These are phyloP conservation scores for Lactarius trivialis DNA, from an alignment of 768 basidiomycete genomes.

Conservation along the genomic window DNA sequence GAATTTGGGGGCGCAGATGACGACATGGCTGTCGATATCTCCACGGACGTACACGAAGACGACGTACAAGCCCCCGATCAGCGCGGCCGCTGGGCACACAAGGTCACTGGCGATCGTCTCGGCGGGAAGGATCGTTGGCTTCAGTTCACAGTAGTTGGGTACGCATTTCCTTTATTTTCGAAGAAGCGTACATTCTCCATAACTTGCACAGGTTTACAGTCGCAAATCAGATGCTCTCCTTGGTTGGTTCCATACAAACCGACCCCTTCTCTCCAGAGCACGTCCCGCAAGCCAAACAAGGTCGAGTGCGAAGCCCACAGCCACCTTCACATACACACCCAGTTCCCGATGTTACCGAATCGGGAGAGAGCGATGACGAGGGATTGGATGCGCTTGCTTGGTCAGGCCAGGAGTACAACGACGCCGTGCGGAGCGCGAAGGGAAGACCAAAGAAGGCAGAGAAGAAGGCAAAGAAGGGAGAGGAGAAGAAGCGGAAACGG, in stretches of 20 bases:
- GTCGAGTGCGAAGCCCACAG: conserved; percentile 25
- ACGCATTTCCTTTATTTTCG: conserved; percentile 25
- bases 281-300: conserved; percentile 30
- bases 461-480: conserved; percentile 24
- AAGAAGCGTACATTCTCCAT: background rate
- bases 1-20: conserved; percentile 44
- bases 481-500: conserved; percentile 25
- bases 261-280: conserved; percentile 69
- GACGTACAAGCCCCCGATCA: conserved; percentile 35
- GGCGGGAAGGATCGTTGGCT: conserved; percentile 63
- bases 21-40: conserved; percentile 16
- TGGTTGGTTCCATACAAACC: conserved; percentile 74
- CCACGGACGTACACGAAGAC: conserved; percentile 22
- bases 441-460: conserved; percentile 13
- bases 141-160: conserved; percentile 89
- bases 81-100: conserved; percentile 77
- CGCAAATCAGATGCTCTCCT: conserved; percentile 89
- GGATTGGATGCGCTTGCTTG: conserved; percentile 30
- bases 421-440: conserved; percentile 15
- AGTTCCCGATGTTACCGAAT: conserved; percentile 10
- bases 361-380: conserved; percentile 26
- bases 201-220: conserved; percentile 58
- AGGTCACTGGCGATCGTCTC: conserved; percentile 56
- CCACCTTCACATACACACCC: background rate
- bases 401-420: conserved; percentile 30